Base-by-base conservation (phyloP, 2,329 filamentous ascomycete species). In the Akanthomyces lecanii region DNA sequence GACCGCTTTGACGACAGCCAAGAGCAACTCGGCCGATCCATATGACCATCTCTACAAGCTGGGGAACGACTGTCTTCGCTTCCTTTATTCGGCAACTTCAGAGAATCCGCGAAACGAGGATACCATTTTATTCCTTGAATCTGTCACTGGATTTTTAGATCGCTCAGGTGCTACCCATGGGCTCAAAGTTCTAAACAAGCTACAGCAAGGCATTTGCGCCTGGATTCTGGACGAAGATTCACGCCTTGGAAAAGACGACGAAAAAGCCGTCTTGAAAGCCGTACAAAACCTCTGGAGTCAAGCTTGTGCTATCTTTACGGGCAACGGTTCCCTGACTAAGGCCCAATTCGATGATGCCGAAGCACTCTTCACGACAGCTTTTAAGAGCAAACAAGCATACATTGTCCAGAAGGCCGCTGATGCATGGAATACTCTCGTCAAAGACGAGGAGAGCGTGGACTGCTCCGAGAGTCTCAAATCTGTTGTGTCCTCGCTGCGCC, bases 381-480 rank as follows among this genome's bases (percentile, higher is more conserved):
- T 82, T 74, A 82, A 73, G 66, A 88, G 78, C 77, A 88, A 77
- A 73, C 89, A 81, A 70, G 76, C 70, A 63, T 77, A 72, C 64
- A 82, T 78, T 68, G 90, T 77, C 65, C 86, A 74, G 72, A 79
- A 71, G 70, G 76, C 81, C 21, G 74, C 78, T 44, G 75, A 77
- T 28, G 68, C 79, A 65, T 97, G 92, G 92, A 93, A 92, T 67
- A 72, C 75, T 0, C 82, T 87, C 0, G 92, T 91, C 69, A 86
- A 86, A 23, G 76, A 82, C 18, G 81, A 84, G 45, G 78, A 84
- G 4, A 76, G 77, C 5, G 70, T 92, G 1, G 76, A 84, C 28
- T 94, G 91, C 73, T 89, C 92, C 0, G 74, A 82, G 12, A 78
- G 78, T 36, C 78, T 97, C 5, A 85, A 86, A 68, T 74, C 79